Conservation (phyloP, 129 eudicot species). For the Arctium minus region DNA sequence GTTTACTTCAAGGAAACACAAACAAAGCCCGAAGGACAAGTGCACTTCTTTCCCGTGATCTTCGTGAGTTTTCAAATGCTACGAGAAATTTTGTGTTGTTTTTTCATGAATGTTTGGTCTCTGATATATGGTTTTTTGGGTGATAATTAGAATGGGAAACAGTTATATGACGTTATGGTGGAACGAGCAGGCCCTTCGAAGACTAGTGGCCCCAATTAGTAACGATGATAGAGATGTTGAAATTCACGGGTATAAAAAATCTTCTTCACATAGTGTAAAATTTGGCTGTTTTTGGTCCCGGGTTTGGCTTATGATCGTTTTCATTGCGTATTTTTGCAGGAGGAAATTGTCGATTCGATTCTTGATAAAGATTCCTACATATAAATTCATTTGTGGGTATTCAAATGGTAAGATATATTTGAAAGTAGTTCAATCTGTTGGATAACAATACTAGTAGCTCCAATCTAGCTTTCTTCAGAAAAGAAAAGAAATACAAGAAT, state of each 20-base stretch:
- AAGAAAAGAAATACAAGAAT: too few relatives aligned
- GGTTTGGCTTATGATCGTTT: not conserved
- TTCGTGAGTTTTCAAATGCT: slow-evolving; percentile 52
- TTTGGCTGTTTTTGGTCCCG: not conserved
- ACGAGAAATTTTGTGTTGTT: not conserved
- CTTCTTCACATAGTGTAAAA: not conserved
- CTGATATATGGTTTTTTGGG: not conserved
- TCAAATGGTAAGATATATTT: not conserved
- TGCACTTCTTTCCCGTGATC: slow-evolving; percentile 86
- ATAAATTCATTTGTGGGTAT: not conserved
- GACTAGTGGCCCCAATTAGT: slow-evolving; percentile 75
- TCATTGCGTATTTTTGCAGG: not conserved
- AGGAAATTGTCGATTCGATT: not conserved
- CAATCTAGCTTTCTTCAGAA: too few relatives aligned
- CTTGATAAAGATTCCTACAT: not conserved
- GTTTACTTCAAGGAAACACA: slow-evolving; percentile 93
- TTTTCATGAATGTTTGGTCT: not conserved
- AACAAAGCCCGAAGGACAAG: slow-evolving; percentile 94
- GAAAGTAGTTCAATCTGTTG: too few relatives aligned
- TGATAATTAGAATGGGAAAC: slow-evolving; percentile 75
- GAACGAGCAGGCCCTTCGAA: slow-evolving; percentile 90
- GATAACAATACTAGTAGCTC: too few relatives aligned
- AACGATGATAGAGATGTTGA: not conserved
- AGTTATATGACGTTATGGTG: slow-evolving; percentile 87
- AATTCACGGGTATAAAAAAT: not conserved